Percentiles rank a stretch among this genome's conserved stretches.
phyloP scores from a whole-genome alignment of 257 asterid species.

The Cynanchum wilfordii region DNA sequence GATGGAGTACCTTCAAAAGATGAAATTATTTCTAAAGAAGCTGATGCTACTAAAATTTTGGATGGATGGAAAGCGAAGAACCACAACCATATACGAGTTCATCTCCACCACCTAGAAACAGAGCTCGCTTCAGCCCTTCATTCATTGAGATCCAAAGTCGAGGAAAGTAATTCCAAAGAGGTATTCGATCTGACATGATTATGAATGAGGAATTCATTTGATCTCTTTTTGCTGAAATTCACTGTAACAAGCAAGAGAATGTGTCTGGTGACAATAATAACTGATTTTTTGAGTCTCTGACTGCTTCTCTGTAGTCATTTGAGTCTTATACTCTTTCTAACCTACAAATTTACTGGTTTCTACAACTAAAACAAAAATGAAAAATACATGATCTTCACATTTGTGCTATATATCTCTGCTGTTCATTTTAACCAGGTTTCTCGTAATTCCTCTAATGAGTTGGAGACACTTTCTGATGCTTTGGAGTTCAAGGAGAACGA shows the following conservation, averaged over 20 bases:
- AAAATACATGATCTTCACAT: not conserved
- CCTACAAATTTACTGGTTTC: not conserved
- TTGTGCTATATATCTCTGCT: not conserved
- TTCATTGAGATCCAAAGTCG: constrained; percentile 49
- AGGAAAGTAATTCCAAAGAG: constrained; percentile 36
- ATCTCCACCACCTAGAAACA: constrained; percentile 52
- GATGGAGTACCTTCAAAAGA: constrained; percentile 27
- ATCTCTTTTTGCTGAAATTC: not conserved
- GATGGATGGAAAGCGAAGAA: constrained; percentile 27
- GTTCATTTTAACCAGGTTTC: constrained; percentile 36
- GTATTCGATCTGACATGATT: constrained; percentile 24
- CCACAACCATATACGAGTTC: constrained; percentile 40
- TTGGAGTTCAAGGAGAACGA: constrained; percentile 83
- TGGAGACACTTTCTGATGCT: constrained; percentile 62
- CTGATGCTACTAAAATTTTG: constrained; percentile 30
- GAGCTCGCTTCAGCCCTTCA: constrained; percentile 65
- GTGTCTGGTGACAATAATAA: not conserved
- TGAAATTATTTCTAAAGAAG: constrained; percentile 25
- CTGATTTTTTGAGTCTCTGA: not conserved
- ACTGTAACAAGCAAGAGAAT: not conserved
- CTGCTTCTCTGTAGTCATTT: not conserved
- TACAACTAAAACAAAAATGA: too few relatives aligned
- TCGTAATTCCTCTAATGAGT: constrained; percentile 33
- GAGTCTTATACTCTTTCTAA: not conserved
- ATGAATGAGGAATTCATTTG: not conserved